Evolutionary conservation across 1,139 yeast genomes (phyloP), one percentile per base, ranked within the genome.

Genomic region (Trichomonascaceae sp.): DNA sequence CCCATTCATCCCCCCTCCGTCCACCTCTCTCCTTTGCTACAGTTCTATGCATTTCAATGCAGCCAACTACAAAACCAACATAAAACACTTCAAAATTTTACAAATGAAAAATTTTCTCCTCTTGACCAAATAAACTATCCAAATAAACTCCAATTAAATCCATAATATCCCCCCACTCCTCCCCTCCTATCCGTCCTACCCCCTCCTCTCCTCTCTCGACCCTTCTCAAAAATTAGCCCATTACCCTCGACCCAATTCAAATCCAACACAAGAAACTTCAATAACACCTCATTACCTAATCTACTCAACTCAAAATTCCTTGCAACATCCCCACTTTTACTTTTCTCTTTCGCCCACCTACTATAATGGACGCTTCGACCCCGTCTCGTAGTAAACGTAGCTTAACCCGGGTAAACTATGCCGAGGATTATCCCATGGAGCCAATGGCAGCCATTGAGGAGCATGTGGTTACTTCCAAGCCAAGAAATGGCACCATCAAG

Each of bases 331-430:
- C 24, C 3, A n/a, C 27, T 10, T 10, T 12, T 12, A 27, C 32
- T 27, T 27, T 27, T 27, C 32, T 27, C 24, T 27, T 10, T 12
- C 32, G 15, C 38, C 38, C 15, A 5, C 41, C 41, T 13, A 8
- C 18, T 18, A 48, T 6, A 20, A 48, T 48, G 51, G 48, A 44
- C 52, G 41, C 41, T 15, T 47, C 49, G 19, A 48, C 50, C n/a
- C 50, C 50, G 13, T 44, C 50, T 12, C 60, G 66, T 30, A 53
- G 63, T 44, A 61, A 65, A 17, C 60, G 68, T 30, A 60, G 63
- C 47, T 59, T 60, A 18, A 59, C 66, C 19, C 58, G 69, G 51
- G 67, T 66, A 36, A 66, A 66, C 55, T 66, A 66, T 49, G 66
- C 69, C 39, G 69, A 65, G 50, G 66, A 64, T 36, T 39, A 49